Percentiles rank a stretch among this genome's conserved stretches.
These are phyloP conservation scores for Panellus pusillus DNA, from an alignment of 768 basidiomycete species.

Conservation along the genomic window DNA sequence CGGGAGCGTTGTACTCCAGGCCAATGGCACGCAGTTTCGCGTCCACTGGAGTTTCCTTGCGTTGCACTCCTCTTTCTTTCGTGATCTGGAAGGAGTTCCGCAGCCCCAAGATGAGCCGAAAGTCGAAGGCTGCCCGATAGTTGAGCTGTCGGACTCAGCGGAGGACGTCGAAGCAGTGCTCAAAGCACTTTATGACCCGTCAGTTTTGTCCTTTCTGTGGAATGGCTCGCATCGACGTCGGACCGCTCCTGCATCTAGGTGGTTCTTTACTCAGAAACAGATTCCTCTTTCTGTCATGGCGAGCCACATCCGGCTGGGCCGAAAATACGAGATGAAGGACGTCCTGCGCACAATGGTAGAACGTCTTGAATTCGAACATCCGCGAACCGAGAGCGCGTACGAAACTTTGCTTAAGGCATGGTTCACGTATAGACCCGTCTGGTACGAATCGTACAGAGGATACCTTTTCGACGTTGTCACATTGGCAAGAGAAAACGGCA, in stretches of 20 bases:
- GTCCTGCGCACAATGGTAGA: constrained; percentile 1
- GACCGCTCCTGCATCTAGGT: background rate
- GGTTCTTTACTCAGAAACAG: background rate
- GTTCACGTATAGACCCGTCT: background rate
- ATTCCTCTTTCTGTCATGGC: constrained; percentile 5
- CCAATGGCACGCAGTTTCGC: constrained; percentile 22
- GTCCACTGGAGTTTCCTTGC: constrained; percentile 24
- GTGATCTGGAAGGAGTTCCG: constrained; percentile 10
- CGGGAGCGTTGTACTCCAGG: constrained; percentile 24
- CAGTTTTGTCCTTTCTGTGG: background rate
- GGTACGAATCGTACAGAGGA: constrained; percentile 5
- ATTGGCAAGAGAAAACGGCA: constrained; percentile 13
- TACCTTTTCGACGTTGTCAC: constrained; percentile 9
- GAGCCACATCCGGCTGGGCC: constrained; percentile 1
- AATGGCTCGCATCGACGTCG: background rate
- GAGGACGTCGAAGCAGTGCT: constrained; percentile 19
- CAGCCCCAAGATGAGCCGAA: constrained; percentile 15
- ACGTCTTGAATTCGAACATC: constrained; percentile 14
- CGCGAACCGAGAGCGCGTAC: constrained; percentile 7
- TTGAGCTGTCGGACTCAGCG: constrained; percentile 16
- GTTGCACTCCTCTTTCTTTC: constrained; percentile 21
- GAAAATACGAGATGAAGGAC: constrained; percentile 12
- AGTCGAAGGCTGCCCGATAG: constrained; percentile 19
- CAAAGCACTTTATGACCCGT: constrained; percentile 19
- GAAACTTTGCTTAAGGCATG: constrained; percentile 1